These are phyloP conservation scores for Hypoxylon sp. DNA, from an alignment of 2,329 filamentous ascomycete species.

Conservation along the genomic window DNA sequence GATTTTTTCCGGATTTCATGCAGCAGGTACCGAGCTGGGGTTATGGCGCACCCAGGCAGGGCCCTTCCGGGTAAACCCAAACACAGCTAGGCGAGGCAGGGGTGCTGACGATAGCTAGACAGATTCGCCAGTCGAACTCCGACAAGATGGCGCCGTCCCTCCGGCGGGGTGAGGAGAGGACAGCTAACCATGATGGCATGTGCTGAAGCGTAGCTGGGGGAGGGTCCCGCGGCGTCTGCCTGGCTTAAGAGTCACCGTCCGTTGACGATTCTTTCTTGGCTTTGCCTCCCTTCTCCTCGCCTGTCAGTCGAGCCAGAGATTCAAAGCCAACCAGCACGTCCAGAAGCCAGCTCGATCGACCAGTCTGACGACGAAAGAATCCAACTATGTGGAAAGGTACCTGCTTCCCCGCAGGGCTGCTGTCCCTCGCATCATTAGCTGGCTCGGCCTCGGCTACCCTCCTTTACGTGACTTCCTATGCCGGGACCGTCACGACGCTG, in stretches of 20 bases:
- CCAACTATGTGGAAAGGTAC: slow-evolving; percentile 42
- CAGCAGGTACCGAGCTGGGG: slow-evolving; percentile 33
- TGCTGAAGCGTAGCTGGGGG: slow-evolving; percentile 18
- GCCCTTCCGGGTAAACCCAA: slow-evolving; percentile 37
- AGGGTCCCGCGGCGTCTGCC: slow-evolving; percentile 18
- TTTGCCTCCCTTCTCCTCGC: slow-evolving; percentile 29
- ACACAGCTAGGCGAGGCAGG: slow-evolving; percentile 16
- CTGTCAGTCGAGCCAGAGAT: slow-evolving; percentile 21
- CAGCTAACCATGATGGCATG: slow-evolving; percentile 23
- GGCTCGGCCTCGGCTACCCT: slow-evolving; percentile 49
- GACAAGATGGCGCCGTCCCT: slow-evolving; percentile 12
- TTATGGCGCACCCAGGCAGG: slow-evolving; percentile 19
- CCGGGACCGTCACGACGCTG: slow-evolving; percentile 58
- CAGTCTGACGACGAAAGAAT: slow-evolving; percentile 26
- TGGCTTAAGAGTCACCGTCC: slow-evolving; percentile 31
- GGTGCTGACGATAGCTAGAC: slow-evolving; percentile 22
- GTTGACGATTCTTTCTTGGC: slow-evolving; percentile 28
- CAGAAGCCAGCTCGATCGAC: slow-evolving; percentile 28
- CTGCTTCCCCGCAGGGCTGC: slow-evolving; percentile 39
- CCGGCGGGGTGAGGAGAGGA: slow-evolving; percentile 15
- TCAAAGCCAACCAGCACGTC: slow-evolving; percentile 10
- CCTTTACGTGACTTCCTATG: slow-evolving; percentile 59
- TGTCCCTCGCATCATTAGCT: slow-evolving; percentile 41
- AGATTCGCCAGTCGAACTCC: slow-evolving; percentile 23
- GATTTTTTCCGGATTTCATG: slow-evolving; percentile 34